A percentile compares a stretch with the other conserved stretches of the same genome.
Conservation (phyloP, 352 stramenopile species). For the Globisporangium middletonii region DNA sequence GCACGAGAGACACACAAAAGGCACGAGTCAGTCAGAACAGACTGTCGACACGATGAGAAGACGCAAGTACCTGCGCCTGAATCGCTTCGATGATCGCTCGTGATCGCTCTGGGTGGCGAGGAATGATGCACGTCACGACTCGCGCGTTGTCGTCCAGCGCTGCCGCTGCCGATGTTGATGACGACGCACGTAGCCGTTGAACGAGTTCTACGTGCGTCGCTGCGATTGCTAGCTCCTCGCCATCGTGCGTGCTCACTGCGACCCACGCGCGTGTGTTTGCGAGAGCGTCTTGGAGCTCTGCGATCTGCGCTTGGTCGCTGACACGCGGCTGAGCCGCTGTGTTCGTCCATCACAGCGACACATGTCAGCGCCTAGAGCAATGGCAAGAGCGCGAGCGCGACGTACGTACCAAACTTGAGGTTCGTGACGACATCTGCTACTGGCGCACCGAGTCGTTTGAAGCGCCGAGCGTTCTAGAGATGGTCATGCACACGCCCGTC, state of each 20-base stretch:
- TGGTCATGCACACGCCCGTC: too few relatives aligned
- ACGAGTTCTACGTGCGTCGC: conserved; percentile 26
- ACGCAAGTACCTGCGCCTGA: conserved; percentile 18
- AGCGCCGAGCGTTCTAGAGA: conserved; percentile 39
- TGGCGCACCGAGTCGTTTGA: conserved; percentile 33
- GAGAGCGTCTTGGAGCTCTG: conserved; percentile 17
- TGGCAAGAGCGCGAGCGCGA: not conserved
- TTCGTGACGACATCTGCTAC: conserved; percentile 31
- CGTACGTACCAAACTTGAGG: conserved; percentile 66
- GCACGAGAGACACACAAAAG: not conserved
- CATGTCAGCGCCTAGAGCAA: not conserved
- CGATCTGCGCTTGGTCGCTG: conserved; percentile 2
- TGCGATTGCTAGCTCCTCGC: conserved; percentile 50
- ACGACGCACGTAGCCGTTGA: conserved; percentile 1
- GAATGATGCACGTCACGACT: conserved; percentile 50
- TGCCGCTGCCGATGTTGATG: too few relatives aligned
- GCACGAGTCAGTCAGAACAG: not conserved
- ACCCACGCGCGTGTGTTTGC: conserved; percentile 32
- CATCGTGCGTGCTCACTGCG: conserved; percentile 60
- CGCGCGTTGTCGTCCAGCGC: not conserved
- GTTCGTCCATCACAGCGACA: not conserved
- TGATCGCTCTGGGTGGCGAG: conserved; percentile 46
- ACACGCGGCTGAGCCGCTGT: conserved; percentile 6
- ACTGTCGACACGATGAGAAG: not conserved
- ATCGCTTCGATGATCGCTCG: conserved; percentile 30